These are phyloP conservation scores for Globisporangium emineosum DNA, from an alignment of 352 stramenopile species.

Conservation along the genomic window DNA sequence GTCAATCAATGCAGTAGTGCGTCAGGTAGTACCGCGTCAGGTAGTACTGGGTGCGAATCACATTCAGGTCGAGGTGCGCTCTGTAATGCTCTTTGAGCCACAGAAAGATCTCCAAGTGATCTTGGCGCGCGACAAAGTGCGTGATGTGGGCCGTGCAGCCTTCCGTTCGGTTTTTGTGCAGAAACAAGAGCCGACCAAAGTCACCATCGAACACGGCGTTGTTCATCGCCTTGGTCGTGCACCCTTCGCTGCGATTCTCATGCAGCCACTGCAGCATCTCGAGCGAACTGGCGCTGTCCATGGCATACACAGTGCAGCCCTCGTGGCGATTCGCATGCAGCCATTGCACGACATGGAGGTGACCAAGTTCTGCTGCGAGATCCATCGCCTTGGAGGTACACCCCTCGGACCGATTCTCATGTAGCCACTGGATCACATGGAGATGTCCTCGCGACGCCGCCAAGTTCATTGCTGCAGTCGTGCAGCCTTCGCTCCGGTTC, in stretches of 20 bases:
- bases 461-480: background rate
- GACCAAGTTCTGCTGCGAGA: background rate
- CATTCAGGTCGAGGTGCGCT: background rate
- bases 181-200: background rate
- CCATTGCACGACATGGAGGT: background rate
- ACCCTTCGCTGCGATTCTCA: background rate
- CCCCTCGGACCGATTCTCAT: background rate
- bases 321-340: background rate
- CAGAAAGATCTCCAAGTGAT: background rate
- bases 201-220: background rate
- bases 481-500: background rate
- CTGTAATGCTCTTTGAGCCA: slow-evolving; percentile 1
- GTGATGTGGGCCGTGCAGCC: background rate
- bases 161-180: background rate
- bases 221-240: slow-evolving; percentile 2
- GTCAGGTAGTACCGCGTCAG: background rate
- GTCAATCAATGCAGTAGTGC: background rate
- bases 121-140: background rate
- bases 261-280: slow-evolving; percentile 3
- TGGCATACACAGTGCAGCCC: background rate
- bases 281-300: background rate
- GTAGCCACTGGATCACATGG: background rate
- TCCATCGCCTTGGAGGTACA: slow-evolving; percentile 1
- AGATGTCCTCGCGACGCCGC: background rate
- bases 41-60: background rate